Conservation (phyloP, 148 eudicot genomes). For the Chenopodium suecicum region DNA sequence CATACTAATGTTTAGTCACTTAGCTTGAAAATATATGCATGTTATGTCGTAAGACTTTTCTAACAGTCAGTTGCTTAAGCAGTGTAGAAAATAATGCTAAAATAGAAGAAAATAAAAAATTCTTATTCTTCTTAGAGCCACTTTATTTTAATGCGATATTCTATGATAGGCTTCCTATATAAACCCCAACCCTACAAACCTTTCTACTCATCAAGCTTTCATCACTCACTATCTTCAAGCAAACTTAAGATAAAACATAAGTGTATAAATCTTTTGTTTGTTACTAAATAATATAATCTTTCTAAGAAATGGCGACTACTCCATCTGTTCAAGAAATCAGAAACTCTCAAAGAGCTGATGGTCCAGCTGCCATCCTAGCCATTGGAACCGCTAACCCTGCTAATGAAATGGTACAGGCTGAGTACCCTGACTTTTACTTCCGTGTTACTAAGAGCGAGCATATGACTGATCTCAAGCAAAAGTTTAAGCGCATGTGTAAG, state of each 20-base stretch:
- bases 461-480: background rate
- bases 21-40: background rate
- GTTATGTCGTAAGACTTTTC: background rate
- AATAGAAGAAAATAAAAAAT: no score
- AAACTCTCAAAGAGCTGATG: background rate
- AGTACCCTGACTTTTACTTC: conserved; percentile 7
- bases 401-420: background rate
- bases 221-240: background rate
- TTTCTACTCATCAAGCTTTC: background rate
- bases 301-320: background rate
- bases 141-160: background rate
- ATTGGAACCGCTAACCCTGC: conserved; percentile 1
- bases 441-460: conserved; percentile 18
- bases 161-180: background rate
- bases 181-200: background rate
- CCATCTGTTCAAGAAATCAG: conserved; percentile 14
- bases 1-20: background rate
- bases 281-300: background rate
- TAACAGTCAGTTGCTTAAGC: background rate
- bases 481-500: conserved; percentile 15
- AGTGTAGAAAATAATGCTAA: background rate
- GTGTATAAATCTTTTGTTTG: background rate
- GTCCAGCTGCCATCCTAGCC: conserved; percentile 9
- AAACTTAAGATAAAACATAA: background rate
- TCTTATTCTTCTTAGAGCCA: background rate